Evolutionary conservation across 208 protist species (phyloP).

Genomic region (Trypanosoma conorhini): DNA sequence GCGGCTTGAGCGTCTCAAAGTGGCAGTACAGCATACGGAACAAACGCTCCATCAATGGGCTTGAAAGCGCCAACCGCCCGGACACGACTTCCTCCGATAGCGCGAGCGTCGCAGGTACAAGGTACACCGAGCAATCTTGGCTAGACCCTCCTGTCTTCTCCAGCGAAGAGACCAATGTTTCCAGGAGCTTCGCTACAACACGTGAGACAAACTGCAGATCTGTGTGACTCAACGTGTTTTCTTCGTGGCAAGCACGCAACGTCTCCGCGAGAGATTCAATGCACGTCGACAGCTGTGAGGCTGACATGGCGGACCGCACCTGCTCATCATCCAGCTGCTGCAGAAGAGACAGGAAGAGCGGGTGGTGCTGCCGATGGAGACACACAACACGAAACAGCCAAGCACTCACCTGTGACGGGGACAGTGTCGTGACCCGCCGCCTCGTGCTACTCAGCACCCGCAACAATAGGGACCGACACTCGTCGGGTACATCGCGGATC

Average conservation of each 20-base stretch:
- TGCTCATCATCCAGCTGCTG: conserved; percentile 20
- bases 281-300: conserved; percentile 44
- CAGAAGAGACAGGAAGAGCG: conserved; percentile 33
- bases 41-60: conserved; percentile 13
- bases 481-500: conserved; percentile 24
- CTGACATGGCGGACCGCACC: conserved; percentile 2
- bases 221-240: conserved; percentile 2
- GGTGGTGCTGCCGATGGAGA: conserved; percentile 34
- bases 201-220: conserved; percentile 11
- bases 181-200: conserved; percentile 20
- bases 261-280: conserved; percentile 24
- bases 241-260: background rate
- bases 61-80: background rate
- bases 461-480: conserved; percentile 29
- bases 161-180: conserved; percentile 4
- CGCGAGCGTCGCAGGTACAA: conserved; percentile 7
- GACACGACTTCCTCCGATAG: conserved; percentile 5
- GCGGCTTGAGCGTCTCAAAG: conserved; percentile 30
- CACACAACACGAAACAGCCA: conserved; percentile 48
- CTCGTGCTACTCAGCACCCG: conserved; percentile 20
- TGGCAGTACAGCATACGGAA: conserved; percentile 18
- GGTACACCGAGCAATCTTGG: conserved; percentile 16
- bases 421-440: conserved; percentile 28
- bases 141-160: conserved; percentile 1
- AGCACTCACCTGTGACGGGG: conserved; percentile 48